A percentile compares a stretch with the other conserved stretches of the same genome.
These are phyloP conservation scores for Talaromyces sp. DNA, from an alignment of 2,329 filamentous ascomycete species.

Conservation along the genomic window DNA sequence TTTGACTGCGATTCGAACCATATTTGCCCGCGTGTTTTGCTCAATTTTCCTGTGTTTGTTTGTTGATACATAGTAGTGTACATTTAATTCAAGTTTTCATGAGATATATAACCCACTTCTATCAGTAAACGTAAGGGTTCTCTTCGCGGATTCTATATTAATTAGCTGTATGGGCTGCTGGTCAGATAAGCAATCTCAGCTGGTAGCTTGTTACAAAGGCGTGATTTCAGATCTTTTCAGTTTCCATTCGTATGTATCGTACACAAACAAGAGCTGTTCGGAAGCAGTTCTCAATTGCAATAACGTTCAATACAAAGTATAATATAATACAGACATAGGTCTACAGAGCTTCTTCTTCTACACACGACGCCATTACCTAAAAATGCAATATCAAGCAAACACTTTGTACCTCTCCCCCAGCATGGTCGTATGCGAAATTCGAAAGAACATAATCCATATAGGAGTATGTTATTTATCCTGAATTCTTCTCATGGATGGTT, in stretches of 20 bases:
- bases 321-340: slow-evolving; percentile 1
- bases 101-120: neutral
- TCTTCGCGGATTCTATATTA: no score
- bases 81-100: slow-evolving; percentile 1
- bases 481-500: slow-evolving; percentile 85
- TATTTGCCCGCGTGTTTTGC: neutral
- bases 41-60: neutral
- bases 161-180: no score
- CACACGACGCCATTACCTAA: neutral
- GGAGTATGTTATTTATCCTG: slow-evolving; percentile 47
- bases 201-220: no score
- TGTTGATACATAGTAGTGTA: neutral
- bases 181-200: no score
- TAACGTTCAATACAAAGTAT: neutral
- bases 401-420: neutral
- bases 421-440: neutral
- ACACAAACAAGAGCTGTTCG: neutral
- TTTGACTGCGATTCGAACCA: neutral
- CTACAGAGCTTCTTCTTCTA: slow-evolving; percentile 5
- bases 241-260: neutral
- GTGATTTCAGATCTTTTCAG: neutral
- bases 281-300: neutral
- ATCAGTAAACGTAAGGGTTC: no score
- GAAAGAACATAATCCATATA: neutral
- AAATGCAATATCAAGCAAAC: neutral